Conservation (phyloP, 2,329 filamentous ascomycete species). For the Incumbomyces delicatus region DNA sequence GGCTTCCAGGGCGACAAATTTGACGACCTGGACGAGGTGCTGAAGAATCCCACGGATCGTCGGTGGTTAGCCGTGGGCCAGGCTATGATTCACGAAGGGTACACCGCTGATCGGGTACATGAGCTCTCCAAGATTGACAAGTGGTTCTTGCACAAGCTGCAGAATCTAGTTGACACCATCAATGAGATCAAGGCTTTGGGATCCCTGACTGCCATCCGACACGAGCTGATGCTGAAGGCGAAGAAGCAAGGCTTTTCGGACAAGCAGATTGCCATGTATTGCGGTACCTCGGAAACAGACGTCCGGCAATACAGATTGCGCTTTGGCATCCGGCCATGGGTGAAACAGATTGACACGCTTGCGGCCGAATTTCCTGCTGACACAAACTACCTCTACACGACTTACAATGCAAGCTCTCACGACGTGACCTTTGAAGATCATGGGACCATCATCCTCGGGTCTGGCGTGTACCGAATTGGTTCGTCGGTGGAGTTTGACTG, state of each 20-base stretch:
- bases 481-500: slow-evolving; percentile 98
- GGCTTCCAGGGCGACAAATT: slow-evolving; percentile 96
- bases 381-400: slow-evolving; percentile 95
- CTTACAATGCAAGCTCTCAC: slow-evolving; percentile 90
- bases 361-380: slow-evolving; percentile 92
- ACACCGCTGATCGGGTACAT: slow-evolving; percentile 83
- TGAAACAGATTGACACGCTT: slow-evolving; percentile 97
- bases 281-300: slow-evolving; percentile 78
- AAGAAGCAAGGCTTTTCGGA: slow-evolving; percentile 99
- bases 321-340: slow-evolving; percentile 87
- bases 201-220: slow-evolving; percentile 72
- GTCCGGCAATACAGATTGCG: slow-evolving; percentile 75
- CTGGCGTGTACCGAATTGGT: slow-evolving; percentile 94
- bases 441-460: slow-evolving; percentile 78
- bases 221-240: slow-evolving; percentile 77
- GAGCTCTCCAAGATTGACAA: slow-evolving; percentile 98
- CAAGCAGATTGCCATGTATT: slow-evolving; percentile 79
- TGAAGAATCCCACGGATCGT: slow-evolving; percentile 88
- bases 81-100: slow-evolving; percentile 94
- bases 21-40: slow-evolving; percentile 78
- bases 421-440: slow-evolving; percentile 92
- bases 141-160: slow-evolving; percentile 97
- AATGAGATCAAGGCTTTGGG: slow-evolving; percentile 76
- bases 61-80: slow-evolving; percentile 96
- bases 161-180: slow-evolving; percentile 90